Evolutionary conservation across 2,329 filamentous ascomycete species (phyloP), one percentile per base, ranked within the genome.

Genomic region (Lasiodiplodia gonubiensis): DNA sequence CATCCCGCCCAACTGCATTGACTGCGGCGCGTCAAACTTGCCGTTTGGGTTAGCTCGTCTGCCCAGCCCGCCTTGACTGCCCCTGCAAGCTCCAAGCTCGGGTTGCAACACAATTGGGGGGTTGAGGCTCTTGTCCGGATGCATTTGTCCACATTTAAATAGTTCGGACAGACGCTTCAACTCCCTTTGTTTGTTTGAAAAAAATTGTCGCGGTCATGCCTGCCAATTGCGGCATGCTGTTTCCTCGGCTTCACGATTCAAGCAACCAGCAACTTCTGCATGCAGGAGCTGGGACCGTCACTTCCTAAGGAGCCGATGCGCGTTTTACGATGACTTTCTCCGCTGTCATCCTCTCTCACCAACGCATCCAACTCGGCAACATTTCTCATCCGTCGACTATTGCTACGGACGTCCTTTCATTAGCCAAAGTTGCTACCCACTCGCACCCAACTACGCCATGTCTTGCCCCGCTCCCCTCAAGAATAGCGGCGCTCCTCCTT

Each of bases 11-110:
- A 30, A 14, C 23, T 53, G 52, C 52, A 21, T 10, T 54, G 52
- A n/a, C 52, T 21, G 11, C 16, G 23, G 54, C 35, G 37, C 55
- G 39, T 60, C 55, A 60, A 60, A 46, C 55, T 60, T 60, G 23
- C 39, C 55, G 18, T 48, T 49, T 61, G n/a, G 57, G 42, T 51
- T 35, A 61, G 42, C 57, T 37, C 25, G 37, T 33, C 5, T 33
- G 30, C 30, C 30, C 7, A 33, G 30, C 39, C 27, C 27, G 59
- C 27, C 25, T 8, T 14, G 59, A n/a, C 14, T 54, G 27, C 57
- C 35, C 37, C n/a, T 42, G 39, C 23, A 25, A 12, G 10, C 57
- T 48, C 3, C 55, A 23, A 46, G 37, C 55, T 48, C 42, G 10
- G 21, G n/a, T 23, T 51, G n/a, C n/a, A 14, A 23, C n/a, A 23